Percentiles rank a stretch among this genome's conserved stretches.
phyloP scores from a whole-genome alignment of 768 basidiomycete genomes.

The Auricularia sp. region DNA sequence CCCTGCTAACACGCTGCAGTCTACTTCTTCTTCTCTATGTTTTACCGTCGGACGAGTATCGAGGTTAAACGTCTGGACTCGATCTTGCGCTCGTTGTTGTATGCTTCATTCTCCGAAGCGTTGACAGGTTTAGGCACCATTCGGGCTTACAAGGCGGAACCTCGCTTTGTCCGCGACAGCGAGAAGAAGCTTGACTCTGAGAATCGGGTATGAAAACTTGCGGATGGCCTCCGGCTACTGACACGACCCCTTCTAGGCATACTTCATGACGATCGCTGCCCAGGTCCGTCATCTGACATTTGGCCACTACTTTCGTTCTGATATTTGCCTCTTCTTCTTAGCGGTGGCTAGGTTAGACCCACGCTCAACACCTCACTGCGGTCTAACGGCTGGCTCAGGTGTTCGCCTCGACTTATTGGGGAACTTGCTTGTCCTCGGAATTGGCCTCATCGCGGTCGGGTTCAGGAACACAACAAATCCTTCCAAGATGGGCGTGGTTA shows the following conservation, averaged over 20 bases:
- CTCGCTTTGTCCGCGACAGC: conserved; percentile 38
- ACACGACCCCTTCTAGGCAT: neutral
- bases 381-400: conserved; percentile 24
- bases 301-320: too few relatives aligned
- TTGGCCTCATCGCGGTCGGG: conserved; percentile 58
- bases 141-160: conserved; percentile 45
- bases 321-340: neutral
- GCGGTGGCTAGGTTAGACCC: neutral
- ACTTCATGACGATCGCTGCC: conserved; percentile 50
- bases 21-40: neutral
- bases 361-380: conserved; percentile 1
- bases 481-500: conserved; percentile 51
- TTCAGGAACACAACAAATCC: conserved; percentile 48
- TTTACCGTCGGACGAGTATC: conserved; percentile 37
- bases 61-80: conserved; percentile 60
- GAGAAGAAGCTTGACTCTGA: conserved; percentile 48
- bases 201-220: conserved; percentile 52
- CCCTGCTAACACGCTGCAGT: neutral
- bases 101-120: conserved; percentile 52
- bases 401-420: conserved; percentile 58
- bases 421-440: conserved; percentile 61
- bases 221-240: conserved; percentile 47
- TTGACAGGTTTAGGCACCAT: conserved; percentile 57
- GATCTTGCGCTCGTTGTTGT: conserved; percentile 46
- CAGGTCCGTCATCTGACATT: conserved; percentile 28